These are phyloP conservation scores for Picocystis salinarum DNA, from an alignment of 139 green algal genomes.

Conservation along the genomic window DNA sequence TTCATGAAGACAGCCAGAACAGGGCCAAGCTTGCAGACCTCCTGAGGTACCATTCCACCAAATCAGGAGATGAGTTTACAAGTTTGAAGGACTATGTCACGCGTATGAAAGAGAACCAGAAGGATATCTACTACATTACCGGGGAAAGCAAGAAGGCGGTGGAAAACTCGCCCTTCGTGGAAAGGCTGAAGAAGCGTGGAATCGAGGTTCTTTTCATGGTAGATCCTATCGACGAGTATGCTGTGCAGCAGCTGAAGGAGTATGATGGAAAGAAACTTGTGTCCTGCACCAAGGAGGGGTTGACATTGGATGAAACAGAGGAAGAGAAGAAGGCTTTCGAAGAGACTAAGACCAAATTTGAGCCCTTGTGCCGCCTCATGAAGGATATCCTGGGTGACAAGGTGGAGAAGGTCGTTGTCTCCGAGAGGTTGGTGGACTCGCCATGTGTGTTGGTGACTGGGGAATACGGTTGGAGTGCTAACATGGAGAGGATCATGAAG, in stretches of 20 bases:
- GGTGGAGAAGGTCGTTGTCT: conserved; percentile 81
- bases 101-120: conserved; percentile 97
- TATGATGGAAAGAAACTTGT: conserved; percentile 99
- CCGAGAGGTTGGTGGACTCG: conserved; percentile 94
- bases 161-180: conserved; percentile 97
- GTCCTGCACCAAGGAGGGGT: conserved; percentile 89
- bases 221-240: conserved; percentile 99
- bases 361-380: conserved; percentile 79
- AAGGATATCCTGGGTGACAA: conserved; percentile 93
- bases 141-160: conserved; percentile 87
- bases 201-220: conserved; percentile 98
- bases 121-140: conserved; percentile 99
- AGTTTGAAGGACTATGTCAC: conserved; percentile 99
- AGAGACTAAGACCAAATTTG: conserved; percentile 64
- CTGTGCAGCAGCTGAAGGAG: conserved; percentile 99
- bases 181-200: conserved; percentile 89
- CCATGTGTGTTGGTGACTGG: conserved; percentile 98
- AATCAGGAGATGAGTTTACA: conserved; percentile 93
- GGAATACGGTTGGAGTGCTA: conserved; percentile 97
- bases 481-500: conserved; percentile 99
- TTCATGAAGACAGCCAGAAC: conserved; percentile 93
- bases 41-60: conserved; percentile 84
- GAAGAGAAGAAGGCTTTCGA: conserved; percentile 88
- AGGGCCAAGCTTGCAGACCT: conserved; percentile 93
- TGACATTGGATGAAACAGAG: conserved; percentile 51